A percentile compares a stretch with the other conserved stretches of the same genome.
Conservation (phyloP, 2,329 filamentous ascomycete species). For the Calonectria naviculata region DNA sequence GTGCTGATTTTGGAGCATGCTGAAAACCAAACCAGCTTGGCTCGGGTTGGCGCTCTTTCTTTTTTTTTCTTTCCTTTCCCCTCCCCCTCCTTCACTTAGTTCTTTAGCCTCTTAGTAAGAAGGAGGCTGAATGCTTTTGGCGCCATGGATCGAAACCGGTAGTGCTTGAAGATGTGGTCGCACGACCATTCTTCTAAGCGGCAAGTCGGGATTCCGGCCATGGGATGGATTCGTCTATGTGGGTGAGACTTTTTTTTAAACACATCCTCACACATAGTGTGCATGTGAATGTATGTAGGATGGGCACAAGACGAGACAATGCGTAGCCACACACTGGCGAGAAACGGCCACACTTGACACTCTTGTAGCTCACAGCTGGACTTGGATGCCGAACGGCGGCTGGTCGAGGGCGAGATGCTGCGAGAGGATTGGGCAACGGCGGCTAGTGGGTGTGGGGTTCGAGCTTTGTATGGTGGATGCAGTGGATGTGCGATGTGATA, state of each 20-base stretch:
- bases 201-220: neutral
- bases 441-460: conserved; percentile 6
- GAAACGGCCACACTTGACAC: conserved; percentile 8
- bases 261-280: neutral
- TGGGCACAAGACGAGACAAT: neutral
- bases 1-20: neutral
- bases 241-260: neutral
- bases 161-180: neutral
- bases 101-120: neutral
- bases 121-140: neutral
- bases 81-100: neutral
- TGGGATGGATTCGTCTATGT: neutral
- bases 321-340: neutral
- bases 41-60: conserved; percentile 5
- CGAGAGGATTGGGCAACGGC: conserved; percentile 30
- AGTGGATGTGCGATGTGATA: conserved; percentile 21
- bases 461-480: conserved; percentile 14
- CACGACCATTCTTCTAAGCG: neutral
- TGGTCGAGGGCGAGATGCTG: conserved; percentile 25
- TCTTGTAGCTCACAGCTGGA: conserved; percentile 16
- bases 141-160: neutral
- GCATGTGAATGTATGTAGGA: neutral
- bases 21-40: neutral
- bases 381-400: conserved; percentile 22
- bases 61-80: neutral